Percentiles rank a stretch among this genome's conserved stretches.
These are phyloP conservation scores for Macadamia tetraphylla DNA, from an alignment of 164 flowering plant genomes.

Conservation along the genomic window DNA sequence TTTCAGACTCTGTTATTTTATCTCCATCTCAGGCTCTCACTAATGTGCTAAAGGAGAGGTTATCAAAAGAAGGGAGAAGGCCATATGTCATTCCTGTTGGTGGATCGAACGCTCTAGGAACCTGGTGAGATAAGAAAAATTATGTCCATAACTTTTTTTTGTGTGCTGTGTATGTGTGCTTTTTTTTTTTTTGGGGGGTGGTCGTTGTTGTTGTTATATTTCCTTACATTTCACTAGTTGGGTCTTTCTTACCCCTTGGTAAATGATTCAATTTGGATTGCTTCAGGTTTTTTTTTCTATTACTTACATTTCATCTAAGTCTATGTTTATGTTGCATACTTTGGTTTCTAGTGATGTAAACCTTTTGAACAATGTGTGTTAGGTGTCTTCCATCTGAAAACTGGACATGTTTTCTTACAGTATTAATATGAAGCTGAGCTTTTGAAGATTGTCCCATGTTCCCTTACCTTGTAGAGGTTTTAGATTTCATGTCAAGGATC, in stretches of 20 bases:
- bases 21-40: slow-evolving; percentile 53
- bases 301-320: neutral
- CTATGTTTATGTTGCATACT: neutral
- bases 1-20: too few species aligned
- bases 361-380: neutral
- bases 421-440: neutral
- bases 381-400: neutral
- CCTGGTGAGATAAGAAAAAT: slow-evolving; percentile 54
- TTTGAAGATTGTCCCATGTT: too few species aligned
- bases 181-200: too few species aligned
- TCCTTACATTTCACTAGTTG: too few species aligned
- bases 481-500: too few species aligned
- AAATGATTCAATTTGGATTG: too few species aligned
- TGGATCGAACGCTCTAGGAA: slow-evolving; percentile 91
- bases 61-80: slow-evolving; percentile 73
- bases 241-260: too few species aligned
- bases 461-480: too few species aligned
- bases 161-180: too few species aligned
- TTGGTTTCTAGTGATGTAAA: neutral
- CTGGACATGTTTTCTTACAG: neutral
- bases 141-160: neutral
- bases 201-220: neutral
- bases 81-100: slow-evolving; percentile 99
- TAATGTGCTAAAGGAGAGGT: slow-evolving; percentile 58
- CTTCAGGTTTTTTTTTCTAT: neutral